Base-by-base conservation (phyloP, 2,329 filamentous ascomycete species). In the Albifimbria verrucaria region DNA sequence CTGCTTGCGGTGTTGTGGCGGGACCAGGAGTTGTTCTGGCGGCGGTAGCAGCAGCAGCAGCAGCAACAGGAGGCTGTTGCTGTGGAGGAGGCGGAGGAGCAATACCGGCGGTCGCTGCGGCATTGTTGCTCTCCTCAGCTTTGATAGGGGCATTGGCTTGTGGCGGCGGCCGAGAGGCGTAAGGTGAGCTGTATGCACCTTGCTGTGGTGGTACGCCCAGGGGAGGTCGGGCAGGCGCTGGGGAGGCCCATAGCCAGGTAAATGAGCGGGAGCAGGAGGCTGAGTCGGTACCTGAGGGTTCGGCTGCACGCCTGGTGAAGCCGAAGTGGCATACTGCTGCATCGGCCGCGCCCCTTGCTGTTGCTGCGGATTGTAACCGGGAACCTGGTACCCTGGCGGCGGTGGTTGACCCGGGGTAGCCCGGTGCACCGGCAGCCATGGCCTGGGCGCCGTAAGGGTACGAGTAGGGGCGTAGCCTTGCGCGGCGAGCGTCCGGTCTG, bases 401-500 rank as follows among this genome's bases (percentile, higher is more conserved):
- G 65, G 61, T 22, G 63, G 60, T 57, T 74, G 72, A 26, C 64
- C 63, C 12, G 65, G 62, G 56, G 36, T 71, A 73, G n/a, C 62
- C 65, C 18, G 32, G 59, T 9, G 63, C 59, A 20, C 62, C 67
- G 17, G 65, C 58, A 17, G 63, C 61, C 63, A 72, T 63, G 18
- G 73, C 70, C 51, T 70, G 68, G 22, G 65, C 58, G 26, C 65
- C 66, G 52, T 71, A 70, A 3, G 68, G 59, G 50, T 71, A 72
- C 2, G 64, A 59, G 41, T 73, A 72, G 36, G 68, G 67, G 1
- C 67, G 49, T 71, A 72, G 17, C 68, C 72, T 50, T 73, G 65
- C 2, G 66, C 66, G n/a, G 70, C 63, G 23, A 73, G 57, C 6
- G 65, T 62, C n/a, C 77, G 74, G 57, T 82, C 80, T 7, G 79